Conservation (phyloP, 164 flowering plant genomes). For the Kingdonia uniflora region DNA sequence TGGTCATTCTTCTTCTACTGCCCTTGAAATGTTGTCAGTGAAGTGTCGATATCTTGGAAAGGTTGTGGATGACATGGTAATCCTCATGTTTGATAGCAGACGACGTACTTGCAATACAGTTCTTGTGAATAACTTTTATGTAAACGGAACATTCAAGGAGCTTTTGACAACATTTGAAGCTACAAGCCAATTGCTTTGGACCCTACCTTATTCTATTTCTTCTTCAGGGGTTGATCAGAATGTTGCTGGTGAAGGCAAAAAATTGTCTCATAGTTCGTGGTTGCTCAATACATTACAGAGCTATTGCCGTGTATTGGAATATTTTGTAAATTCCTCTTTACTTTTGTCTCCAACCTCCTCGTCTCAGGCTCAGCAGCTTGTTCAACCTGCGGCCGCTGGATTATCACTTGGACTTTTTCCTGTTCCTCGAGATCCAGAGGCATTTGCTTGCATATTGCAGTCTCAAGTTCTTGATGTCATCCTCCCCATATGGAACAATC, state of each 20-base stretch:
- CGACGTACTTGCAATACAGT: conserved; percentile 62
- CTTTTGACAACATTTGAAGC: conserved; percentile 90
- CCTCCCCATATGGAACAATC: conserved; percentile 89
- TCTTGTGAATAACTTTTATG: conserved; percentile 80
- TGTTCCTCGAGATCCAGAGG: conserved; percentile 82
- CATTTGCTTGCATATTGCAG: conserved; percentile 75
- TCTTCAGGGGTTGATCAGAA: conserved; percentile 34
- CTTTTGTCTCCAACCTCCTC: conserved; percentile 61
- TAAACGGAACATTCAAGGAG: conserved; percentile 83
- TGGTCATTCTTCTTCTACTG: conserved; percentile 40
- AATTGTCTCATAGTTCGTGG: conserved; percentile 54
- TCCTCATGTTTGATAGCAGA: conserved; percentile 62
- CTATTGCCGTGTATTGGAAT: conserved; percentile 67
- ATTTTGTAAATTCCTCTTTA: conserved; percentile 69
- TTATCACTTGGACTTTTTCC: conserved; percentile 80
- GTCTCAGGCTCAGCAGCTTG: conserved; percentile 74
- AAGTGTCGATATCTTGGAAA: conserved; percentile 90
- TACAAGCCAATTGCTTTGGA: conserved; percentile 89
- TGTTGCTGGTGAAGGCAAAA: conserved; percentile 41
- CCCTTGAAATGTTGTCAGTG: conserved; percentile 51
- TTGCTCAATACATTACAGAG: conserved; percentile 73
- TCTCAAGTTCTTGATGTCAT: conserved; percentile 79
- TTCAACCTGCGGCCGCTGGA: conserved; percentile 83
- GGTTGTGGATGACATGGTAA: conserved; percentile 77
- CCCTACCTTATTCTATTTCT: conserved; percentile 38